phyloP scores from a whole-genome alignment of 306 rosid species.

The Albizia julibrissin region DNA sequence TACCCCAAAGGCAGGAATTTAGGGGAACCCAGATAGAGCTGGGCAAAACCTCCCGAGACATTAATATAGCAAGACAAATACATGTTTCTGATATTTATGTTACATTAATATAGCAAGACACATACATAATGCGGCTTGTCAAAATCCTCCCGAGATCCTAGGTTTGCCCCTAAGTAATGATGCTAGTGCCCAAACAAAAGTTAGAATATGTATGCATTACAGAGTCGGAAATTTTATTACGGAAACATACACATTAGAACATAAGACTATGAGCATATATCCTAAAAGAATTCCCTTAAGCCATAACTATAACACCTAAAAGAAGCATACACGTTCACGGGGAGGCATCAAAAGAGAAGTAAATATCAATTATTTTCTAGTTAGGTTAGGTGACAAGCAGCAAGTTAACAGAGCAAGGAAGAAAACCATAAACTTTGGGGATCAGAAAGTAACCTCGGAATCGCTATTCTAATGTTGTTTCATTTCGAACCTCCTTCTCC shows the following conservation, averaged over 20 bases:
- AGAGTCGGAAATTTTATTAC: slow-evolving; percentile 30
- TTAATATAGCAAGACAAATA: background rate
- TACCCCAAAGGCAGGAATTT: background rate
- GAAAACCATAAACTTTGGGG: slow-evolving; percentile 12
- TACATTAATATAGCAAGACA: background rate
- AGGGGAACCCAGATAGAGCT: background rate
- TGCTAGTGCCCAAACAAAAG: background rate
- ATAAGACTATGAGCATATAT: slow-evolving; percentile 27
- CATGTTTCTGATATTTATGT: background rate
- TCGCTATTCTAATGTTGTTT: background rate
- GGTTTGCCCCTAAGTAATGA: background rate
- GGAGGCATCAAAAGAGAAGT: slow-evolving; percentile 24
- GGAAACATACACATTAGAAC: slow-evolving; percentile 29
- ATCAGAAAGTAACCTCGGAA: slow-evolving; percentile 10
- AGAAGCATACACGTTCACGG: slow-evolving; percentile 33
- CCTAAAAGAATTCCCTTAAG: slow-evolving; percentile 35
- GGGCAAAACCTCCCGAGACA: background rate
- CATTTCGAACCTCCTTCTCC: slow-evolving; percentile 24
- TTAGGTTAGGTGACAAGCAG: slow-evolving; percentile 44
- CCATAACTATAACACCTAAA: slow-evolving; percentile 15
- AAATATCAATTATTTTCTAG: slow-evolving; percentile 34
- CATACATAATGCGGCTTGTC: too few relatives aligned
- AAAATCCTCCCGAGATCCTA: background rate
- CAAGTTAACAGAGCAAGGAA: slow-evolving; percentile 23
- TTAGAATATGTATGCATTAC: slow-evolving; percentile 1